Evolutionary conservation across 2,329 filamentous ascomycete species (phyloP), one percentile per base, ranked within the genome.

Genomic region (Penicillium paneum): DNA sequence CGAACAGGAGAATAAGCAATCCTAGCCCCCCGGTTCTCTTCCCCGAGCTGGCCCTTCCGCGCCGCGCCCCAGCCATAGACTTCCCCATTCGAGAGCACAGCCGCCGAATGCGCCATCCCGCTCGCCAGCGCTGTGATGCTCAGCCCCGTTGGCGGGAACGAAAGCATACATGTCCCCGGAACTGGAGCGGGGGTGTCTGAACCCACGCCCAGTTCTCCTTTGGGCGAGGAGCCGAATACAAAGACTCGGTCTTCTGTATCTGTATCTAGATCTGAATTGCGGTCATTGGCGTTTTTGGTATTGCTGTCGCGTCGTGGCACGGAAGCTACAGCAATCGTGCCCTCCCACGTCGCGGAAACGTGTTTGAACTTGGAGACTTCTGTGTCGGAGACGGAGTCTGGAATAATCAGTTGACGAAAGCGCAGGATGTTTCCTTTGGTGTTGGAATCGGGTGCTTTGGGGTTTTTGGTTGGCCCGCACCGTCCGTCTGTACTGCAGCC

Each of bases 11-110:
- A 67, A 73, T 82, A 80, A 2, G 87, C 69, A 28, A 85, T 71
- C 42, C 73, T 76, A 8, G 74, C 68, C 0, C 52, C 61, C 6
- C 75, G 77, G 28, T 75, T 74, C 0, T 81, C 80, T 39, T 77
- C 72, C 0, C 91, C 92, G 1, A 96, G 75, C 70, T 99, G 93
- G 0, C 90, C 90, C 68, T 96, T 94, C 24, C 91, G 83, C 13
- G 89, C 87, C 64, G 85, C 90, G 0, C 94, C 94, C 93, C 93
- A 97, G 2, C 91, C 92, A 69, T 89, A 96, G 1, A 87, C 86
- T 15, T 88, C 81, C 0, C 92, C 93, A 67, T 88, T 87, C 40
- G 81, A 82, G 3, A 96, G 74, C 0, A 97, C 82, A 1, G 78
- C 84, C 15, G 95, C 82, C 0, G 85, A 84, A 68, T 99, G 94